Conservation (phyloP, 768 basidiomycete species). For the Leccinellum luteum region DNA sequence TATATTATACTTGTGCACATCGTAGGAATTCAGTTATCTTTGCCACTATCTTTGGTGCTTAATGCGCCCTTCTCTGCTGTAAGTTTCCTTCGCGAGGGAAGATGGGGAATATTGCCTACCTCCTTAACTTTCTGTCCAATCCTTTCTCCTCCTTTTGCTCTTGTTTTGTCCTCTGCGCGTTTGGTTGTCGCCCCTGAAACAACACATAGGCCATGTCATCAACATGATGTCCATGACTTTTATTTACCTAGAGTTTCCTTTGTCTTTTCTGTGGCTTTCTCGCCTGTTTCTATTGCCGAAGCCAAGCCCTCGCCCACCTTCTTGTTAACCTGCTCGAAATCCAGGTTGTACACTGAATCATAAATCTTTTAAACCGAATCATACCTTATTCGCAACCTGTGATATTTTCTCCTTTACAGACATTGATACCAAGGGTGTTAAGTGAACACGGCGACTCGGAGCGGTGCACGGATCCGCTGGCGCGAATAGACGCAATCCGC, state of each 20-base stretch:
- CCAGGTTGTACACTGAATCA: not conserved
- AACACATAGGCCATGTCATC: not conserved
- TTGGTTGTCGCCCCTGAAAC: constrained; percentile 1
- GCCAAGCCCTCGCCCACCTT: constrained; percentile 39
- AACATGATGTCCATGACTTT: not conserved
- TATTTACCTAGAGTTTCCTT: constrained; percentile 36
- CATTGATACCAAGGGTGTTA: constrained; percentile 31
- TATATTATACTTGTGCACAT: too few species aligned
- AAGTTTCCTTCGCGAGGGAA: not conserved
- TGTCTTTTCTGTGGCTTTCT: constrained; percentile 37
- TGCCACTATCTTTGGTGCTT: constrained; percentile 15
- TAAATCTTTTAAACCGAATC: not conserved
- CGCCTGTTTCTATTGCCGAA: constrained; percentile 40
- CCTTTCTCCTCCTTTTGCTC: constrained; percentile 1
- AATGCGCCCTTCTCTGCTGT: constrained; percentile 9
- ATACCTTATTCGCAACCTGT: constrained; percentile 38
- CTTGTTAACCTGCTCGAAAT: constrained; percentile 36
- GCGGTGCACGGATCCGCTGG: not conserved
- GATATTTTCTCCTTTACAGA: constrained; percentile 39
- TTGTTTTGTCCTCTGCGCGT: constrained; percentile 1
- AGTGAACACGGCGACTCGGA: constrained; percentile 26
- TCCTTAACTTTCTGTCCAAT: constrained; percentile 14
- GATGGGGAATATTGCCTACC: not conserved
- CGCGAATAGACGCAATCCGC: not conserved
- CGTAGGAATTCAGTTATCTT: too few species aligned